A percentile compares a stretch with the other conserved stretches of the same genome.
These are phyloP conservation scores for Claviceps pusilla DNA, from an alignment of 2,329 filamentous ascomycete species.

Conservation along the genomic window DNA sequence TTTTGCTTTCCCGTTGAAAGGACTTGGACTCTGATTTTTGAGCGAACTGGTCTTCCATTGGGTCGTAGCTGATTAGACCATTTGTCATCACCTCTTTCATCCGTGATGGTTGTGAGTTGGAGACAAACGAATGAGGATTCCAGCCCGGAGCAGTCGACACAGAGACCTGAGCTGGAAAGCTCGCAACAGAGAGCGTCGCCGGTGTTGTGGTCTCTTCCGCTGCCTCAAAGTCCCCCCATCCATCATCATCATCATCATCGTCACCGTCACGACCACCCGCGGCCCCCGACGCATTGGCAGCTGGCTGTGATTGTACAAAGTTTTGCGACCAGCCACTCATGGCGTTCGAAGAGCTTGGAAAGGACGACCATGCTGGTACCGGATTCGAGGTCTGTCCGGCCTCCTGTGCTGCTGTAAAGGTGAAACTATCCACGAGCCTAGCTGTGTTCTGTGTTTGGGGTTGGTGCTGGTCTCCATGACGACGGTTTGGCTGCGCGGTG, in stretches of 20 bases:
- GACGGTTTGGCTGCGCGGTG: conserved; percentile 6
- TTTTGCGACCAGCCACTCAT: conserved; percentile 9
- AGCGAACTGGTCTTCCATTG: neutral
- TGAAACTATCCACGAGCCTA: conserved; percentile 13
- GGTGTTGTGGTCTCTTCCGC: conserved; percentile 21
- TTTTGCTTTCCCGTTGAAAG: conserved; percentile 4
- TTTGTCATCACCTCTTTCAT: neutral
- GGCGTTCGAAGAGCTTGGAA: conserved; percentile 12
- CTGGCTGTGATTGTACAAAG: neutral
- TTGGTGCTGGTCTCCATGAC: conserved; percentile 2
- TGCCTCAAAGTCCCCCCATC: conserved; percentile 54
- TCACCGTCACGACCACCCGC: conserved; percentile 44
- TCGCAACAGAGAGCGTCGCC: neutral
- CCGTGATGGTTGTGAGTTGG: neutral
- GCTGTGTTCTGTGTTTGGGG: conserved; percentile 4
- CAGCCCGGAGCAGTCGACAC: neutral
- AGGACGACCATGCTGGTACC: conserved; percentile 18
- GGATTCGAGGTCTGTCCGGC: conserved; percentile 7
- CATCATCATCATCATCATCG: conserved; percentile 44
- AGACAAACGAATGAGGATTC: neutral
- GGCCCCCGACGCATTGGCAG: conserved; percentile 1
- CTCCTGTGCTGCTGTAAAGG: conserved; percentile 9
- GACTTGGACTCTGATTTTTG: conserved; percentile 8
- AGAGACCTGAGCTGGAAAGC: neutral
- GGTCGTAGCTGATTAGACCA: neutral